Evolutionary conservation across 495 filamentous ascomycete genomes (phyloP), one percentile per base, ranked within the genome.

Genomic region (Podospora anserina): DNA sequence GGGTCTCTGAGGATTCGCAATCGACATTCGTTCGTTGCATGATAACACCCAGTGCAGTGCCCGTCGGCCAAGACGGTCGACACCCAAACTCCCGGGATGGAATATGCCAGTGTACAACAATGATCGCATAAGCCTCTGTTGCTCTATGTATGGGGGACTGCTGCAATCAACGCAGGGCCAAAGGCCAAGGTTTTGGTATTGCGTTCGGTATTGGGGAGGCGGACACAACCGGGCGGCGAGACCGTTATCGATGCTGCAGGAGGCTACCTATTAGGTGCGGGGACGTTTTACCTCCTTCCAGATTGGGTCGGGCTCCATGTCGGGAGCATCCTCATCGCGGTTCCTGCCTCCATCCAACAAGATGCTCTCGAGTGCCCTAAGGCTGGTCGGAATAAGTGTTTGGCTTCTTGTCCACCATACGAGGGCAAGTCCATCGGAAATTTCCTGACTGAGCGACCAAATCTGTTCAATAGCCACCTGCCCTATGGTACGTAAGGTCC

Each of bases 111-210:
- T 23, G 23, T 23, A 23, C 23, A 23, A 23, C 23, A 23, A 23
- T 23, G 23, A 23, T 23, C 23, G 23, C 23, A 23, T 23, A 23
- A 23, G 23, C 23, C 23, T 23, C 23, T 23, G 23, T 23, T 23
- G 1, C 23, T 23, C 39, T 16, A 49, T 5, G 9, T 13, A 49
- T 49, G 39, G 5, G 39, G 2, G 39, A 49, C 0, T 6, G 39
- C 39, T 16, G 39, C 13, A 61, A 61, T 61, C 4, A 18, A 13
- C 5, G 32, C 59, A 61, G 4, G 59, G 59, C 59, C 15, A 28
- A 28, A 18, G 18, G 59, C 59, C 59, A 61, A 61, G 59, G 5
- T 5, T 61, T 26, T 30, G 59, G 5, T 61, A 61, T 28, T 61
- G 30, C 5, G 26, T 61, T 61, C 9, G 27, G 59, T 13, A 32